Evolutionary conservation across 768 basidiomycete species (phyloP).

Genomic region (Termitomyces sp.): DNA sequence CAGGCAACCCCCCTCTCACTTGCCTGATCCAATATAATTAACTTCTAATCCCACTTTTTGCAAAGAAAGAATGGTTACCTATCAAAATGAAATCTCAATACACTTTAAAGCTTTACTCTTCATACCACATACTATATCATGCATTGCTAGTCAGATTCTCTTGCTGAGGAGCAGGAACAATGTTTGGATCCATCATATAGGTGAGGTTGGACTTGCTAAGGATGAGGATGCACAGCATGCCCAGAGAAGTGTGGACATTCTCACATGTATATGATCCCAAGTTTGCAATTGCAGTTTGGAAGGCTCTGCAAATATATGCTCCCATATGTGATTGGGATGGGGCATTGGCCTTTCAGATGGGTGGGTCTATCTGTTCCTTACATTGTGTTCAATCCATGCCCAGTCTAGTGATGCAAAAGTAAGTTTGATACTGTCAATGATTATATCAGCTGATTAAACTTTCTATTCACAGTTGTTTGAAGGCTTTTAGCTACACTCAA

Average conservation of each 20-base stretch:
- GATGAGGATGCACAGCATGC: slow-evolving; percentile 52
- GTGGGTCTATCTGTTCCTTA: slow-evolving; percentile 27
- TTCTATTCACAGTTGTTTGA: no score
- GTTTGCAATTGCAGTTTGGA: slow-evolving; percentile 57
- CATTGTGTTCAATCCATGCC: no score
- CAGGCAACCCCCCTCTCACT: no score
- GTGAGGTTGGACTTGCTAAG: slow-evolving; percentile 16
- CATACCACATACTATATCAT: slow-evolving; percentile 63
- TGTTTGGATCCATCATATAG: slow-evolving; percentile 12
- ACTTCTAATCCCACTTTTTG: slow-evolving; percentile 40
- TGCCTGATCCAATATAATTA: slow-evolving; percentile 4
- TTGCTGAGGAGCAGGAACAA: slow-evolving; percentile 30
- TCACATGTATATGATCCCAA: slow-evolving; percentile 59
- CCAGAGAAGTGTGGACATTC: slow-evolving; percentile 66
- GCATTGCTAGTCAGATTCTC: slow-evolving; percentile 63
- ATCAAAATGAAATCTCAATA: slow-evolving; percentile 66
- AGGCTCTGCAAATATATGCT: slow-evolving; percentile 53
- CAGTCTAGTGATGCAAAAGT: no score
- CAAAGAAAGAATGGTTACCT: slow-evolving; percentile 53
- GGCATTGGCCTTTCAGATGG: slow-evolving; percentile 61
- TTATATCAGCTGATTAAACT: no score
- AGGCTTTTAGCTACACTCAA: no score
- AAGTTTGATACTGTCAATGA: no score
- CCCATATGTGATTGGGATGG: slow-evolving; percentile 43
- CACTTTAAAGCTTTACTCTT: slow-evolving; percentile 60